A percentile compares a stretch with the other conserved stretches of the same genome.
These are phyloP conservation scores for Pluteus cervinus DNA, from an alignment of 768 basidiomycete species.

Conservation along the genomic window DNA sequence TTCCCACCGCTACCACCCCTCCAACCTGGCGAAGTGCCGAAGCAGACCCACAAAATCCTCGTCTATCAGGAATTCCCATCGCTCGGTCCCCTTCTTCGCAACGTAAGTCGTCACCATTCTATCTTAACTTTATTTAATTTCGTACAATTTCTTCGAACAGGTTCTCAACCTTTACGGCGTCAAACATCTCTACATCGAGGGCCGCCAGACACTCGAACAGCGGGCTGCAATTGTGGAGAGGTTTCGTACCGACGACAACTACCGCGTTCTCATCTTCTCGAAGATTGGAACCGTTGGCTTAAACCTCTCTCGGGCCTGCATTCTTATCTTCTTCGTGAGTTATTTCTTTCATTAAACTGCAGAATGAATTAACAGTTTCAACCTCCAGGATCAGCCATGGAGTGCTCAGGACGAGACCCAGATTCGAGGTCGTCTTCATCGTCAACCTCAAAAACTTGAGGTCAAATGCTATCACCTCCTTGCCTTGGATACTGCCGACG, in stretches of 20 bases:
- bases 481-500: conserved; percentile 16
- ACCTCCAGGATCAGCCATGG: conserved; percentile 22
- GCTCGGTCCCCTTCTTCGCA: conserved; percentile 9
- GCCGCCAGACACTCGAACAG: too few relatives aligned
- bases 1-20: conserved; percentile 9
- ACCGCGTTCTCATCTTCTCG: conserved; percentile 12
- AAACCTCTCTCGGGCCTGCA: conserved; percentile 9
- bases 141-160: too few relatives aligned
- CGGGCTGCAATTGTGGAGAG: too few relatives aligned
- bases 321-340: conserved; percentile 14
- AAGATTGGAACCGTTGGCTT: conserved; percentile 11
- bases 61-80: conserved; percentile 18
- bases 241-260: too few relatives aligned
- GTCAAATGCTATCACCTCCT: conserved; percentile 18
- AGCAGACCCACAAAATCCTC: conserved; percentile 7
- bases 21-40: not conserved
- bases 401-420: conserved; percentile 20
- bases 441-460: conserved; percentile 17
- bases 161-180: too few relatives aligned
- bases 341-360: not conserved
- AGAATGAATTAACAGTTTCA: not conserved
- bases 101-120: conserved; percentile 13
- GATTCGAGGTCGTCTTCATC: conserved; percentile 17
- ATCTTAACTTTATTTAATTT: not conserved
- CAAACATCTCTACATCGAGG: too few relatives aligned